Conservation (phyloP, 345 rosid species). For the Trapa bicornis region DNA sequence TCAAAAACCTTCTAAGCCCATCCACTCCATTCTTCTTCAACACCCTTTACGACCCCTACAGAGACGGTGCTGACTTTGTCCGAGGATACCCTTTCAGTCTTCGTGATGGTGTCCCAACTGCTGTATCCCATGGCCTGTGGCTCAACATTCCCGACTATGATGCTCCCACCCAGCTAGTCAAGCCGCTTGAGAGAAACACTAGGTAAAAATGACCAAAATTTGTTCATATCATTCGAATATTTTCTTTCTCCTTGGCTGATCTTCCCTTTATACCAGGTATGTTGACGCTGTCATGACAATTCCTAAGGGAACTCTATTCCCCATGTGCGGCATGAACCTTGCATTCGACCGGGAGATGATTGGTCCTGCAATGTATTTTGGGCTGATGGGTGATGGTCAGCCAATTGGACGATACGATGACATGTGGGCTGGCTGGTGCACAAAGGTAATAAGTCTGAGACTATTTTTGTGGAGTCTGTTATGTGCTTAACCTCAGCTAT, state of each 20-base stretch:
- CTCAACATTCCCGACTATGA: slow-evolving; percentile 92
- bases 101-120: slow-evolving; percentile 60
- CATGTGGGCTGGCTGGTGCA: slow-evolving; percentile 96
- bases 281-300: slow-evolving; percentile 80
- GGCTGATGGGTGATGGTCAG: slow-evolving; percentile 91
- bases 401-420: slow-evolving; percentile 24
- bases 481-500: background rate
- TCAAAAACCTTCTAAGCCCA: slow-evolving; percentile 61
- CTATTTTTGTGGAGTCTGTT: background rate
- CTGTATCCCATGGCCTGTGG: slow-evolving; percentile 36
- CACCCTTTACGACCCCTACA: slow-evolving; percentile 79
- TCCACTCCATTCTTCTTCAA: slow-evolving; percentile 82
- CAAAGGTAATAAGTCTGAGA: slow-evolving; percentile 25
- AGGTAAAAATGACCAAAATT: slow-evolving; percentile 24
- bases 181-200: slow-evolving; percentile 80
- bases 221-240: background rate
- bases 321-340: slow-evolving; percentile 94
- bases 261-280: slow-evolving; percentile 28
- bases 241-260: background rate
- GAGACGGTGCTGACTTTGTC: slow-evolving; percentile 75
- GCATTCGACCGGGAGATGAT: slow-evolving; percentile 66
- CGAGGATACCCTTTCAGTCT: slow-evolving; percentile 94
- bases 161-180: slow-evolving; percentile 89
- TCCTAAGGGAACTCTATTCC: slow-evolving; percentile 70
- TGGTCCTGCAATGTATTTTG: slow-evolving; percentile 83